Percentiles rank a stretch among this genome's conserved stretches.
These are phyloP conservation scores for Pleurotus sapidus DNA, from an alignment of 768 basidiomycete species.

Conservation along the genomic window DNA sequence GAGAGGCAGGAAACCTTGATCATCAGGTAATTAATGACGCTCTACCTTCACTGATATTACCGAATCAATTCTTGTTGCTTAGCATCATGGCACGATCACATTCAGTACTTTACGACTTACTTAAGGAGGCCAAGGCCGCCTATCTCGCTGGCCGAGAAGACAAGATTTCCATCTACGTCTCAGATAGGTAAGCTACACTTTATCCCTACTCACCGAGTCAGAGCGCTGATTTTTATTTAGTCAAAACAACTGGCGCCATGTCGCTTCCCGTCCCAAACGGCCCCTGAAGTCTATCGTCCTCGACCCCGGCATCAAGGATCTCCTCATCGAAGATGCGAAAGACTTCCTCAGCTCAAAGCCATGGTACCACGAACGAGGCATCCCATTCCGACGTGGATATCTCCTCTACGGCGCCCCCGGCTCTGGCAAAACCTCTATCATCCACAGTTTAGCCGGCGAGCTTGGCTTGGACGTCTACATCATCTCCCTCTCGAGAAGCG, in stretches of 20 bases:
- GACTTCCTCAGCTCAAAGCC: constrained; percentile 67
- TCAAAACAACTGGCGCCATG: constrained; percentile 48
- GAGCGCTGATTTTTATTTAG: neutral
- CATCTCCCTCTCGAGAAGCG: constrained; percentile 59
- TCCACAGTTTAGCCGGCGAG: constrained; percentile 77
- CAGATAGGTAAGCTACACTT: constrained; percentile 31
- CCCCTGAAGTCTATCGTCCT: constrained; percentile 66
- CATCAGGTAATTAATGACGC: constrained; percentile 33
- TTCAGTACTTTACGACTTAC: constrained; percentile 43
- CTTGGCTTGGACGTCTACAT: constrained; percentile 73
- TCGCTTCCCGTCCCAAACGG: constrained; percentile 61
- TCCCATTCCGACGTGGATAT: constrained; percentile 80
- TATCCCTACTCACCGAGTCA: neutral
- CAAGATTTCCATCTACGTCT: constrained; percentile 50
- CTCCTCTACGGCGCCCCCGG: constrained; percentile 77
- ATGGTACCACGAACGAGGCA: constrained; percentile 77
- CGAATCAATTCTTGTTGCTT: constrained; percentile 4
- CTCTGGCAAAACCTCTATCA: constrained; percentile 77
- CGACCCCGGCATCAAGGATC: constrained; percentile 65
- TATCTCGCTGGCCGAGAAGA: constrained; percentile 52
- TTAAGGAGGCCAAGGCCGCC: constrained; percentile 49
- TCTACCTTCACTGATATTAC: neutral
- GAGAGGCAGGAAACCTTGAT: constrained; percentile 34
- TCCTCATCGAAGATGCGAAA: constrained; percentile 62
- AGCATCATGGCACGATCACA: constrained; percentile 52